Conservation (phyloP, 1,284 basidiomycete genomes). For the Trametes sp. region DNA sequence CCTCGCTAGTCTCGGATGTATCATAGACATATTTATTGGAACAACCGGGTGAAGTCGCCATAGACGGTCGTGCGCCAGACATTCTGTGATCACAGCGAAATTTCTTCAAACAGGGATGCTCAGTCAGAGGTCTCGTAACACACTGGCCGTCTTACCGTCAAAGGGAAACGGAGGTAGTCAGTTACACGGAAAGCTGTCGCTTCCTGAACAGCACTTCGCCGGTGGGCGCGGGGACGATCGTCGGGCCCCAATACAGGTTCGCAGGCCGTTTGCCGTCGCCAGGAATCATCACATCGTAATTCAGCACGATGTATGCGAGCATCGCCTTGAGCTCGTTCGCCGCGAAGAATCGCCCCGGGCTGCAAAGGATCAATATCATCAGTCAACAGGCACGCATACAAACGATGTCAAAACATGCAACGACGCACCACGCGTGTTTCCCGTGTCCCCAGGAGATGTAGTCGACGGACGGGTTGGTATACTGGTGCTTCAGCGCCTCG, state of each 20-base stretch:
- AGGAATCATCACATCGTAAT: constrained; percentile 34
- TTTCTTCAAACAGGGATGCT: not conserved
- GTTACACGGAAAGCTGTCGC: constrained; percentile 30
- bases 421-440: constrained; percentile 38
- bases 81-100: no score
- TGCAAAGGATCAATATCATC: not conserved
- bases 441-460: constrained; percentile 42
- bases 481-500: constrained; percentile 37
- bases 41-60: not conserved
- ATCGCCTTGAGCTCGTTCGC: constrained; percentile 30
- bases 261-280: constrained; percentile 27
- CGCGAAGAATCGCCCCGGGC: constrained; percentile 36
- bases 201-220: constrained; percentile 34
- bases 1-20: constrained; percentile 16
- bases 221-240: constrained; percentile 17
- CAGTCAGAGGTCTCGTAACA: no score
- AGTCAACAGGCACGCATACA: not conserved
- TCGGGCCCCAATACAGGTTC: constrained; percentile 20
- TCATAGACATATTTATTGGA: constrained; percentile 9
- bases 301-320: constrained; percentile 31
- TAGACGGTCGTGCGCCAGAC: not conserved
- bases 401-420: not conserved
- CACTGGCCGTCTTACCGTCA: no score
- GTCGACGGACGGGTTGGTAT: constrained; percentile 36
- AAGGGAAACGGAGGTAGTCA: no score